Percentiles rank a stretch among this genome's conserved stretches.
phyloP scores from a whole-genome alignment of 352 stramenopile genomes.

The Plasmopara muralis region DNA sequence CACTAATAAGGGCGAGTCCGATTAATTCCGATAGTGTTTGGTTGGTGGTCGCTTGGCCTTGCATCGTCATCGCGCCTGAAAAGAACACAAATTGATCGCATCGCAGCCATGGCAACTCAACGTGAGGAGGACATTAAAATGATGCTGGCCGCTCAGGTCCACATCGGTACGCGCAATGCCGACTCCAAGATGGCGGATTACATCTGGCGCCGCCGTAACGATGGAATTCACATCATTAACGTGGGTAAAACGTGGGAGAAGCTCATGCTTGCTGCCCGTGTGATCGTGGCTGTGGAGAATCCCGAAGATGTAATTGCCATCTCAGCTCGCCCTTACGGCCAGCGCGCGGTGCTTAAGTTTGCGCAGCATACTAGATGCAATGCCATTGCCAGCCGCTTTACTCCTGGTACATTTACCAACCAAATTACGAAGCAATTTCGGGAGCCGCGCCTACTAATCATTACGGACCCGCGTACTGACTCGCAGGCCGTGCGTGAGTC shows the following conservation, averaged over 20 bases:
- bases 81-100: slow-evolving; percentile 38
- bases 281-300: slow-evolving; percentile 99
- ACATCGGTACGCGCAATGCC: slow-evolving; percentile 99
- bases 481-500: slow-evolving; percentile 96
- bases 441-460: slow-evolving; percentile 98
- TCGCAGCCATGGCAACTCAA: slow-evolving; percentile 76
- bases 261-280: slow-evolving; percentile 97
- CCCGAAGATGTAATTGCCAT: slow-evolving; percentile 99
- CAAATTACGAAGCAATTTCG: slow-evolving; percentile 99
- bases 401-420: slow-evolving; percentile 99
- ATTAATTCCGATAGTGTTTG: slow-evolving; percentile 13
- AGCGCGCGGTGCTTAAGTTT: slow-evolving; percentile 99
- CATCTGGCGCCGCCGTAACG: slow-evolving; percentile 98
- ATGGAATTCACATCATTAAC: slow-evolving; percentile 99
- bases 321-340: slow-evolving; percentile 97
- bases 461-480: slow-evolving; percentile 99
- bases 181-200: slow-evolving; percentile 99
- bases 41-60: slow-evolving; percentile 21
- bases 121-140: slow-evolving; percentile 99
- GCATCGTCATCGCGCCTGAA: slow-evolving; percentile 35
- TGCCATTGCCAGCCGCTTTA: slow-evolving; percentile 98
- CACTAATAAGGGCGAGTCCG: slow-evolving; percentile 1
- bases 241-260: slow-evolving; percentile 99
- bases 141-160: slow-evolving; percentile 99
- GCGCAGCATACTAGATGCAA: slow-evolving; percentile 98